Base-by-base conservation (phyloP, 1,284 basidiomycete genomes). In the Schizophyllum amplum region DNA sequence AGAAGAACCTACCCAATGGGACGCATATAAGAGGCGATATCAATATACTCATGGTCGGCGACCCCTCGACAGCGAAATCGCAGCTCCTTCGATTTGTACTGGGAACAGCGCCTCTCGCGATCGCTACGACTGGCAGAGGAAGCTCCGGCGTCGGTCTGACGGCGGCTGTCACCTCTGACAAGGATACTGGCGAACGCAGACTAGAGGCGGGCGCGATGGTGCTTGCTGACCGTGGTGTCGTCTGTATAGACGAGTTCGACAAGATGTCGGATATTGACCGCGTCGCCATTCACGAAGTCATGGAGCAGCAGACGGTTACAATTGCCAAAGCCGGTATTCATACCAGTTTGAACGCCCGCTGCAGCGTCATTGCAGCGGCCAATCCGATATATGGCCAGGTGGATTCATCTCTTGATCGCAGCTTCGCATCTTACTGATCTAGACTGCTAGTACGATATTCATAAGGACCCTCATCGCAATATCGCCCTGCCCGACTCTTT, bases 281-380 rank as follows among this genome's bases (percentile, higher is more conserved):
- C 64, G 96, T 98, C n/a, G 96, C 97, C 25, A 99, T 99, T 65
- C 97, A 99, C 75, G 97, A 99, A 85, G 97, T 98, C 67, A 99
- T 99, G 97, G 96, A 99, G 71, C 94, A 97, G 71, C 96, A 98
- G 71, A 99, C 97, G 0, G 95, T 99, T 55, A 98, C 97, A 1
- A 99, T 99, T 63, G 97, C 97, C 59, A 99, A 99, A 69, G 97
- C 97, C 11, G 97, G 97, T 60, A 99, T 99, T 63, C 96, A 98
- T 71, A 99, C 97, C 0, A 95, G 91, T 66, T 80, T 99, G 64
- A 99, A 99, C 72, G 97, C 97, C 4, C 84, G 97, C 47, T 99
- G 96, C 72, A 97, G 93, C 64, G 97, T 99, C 42, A 87, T 99
- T 51, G 97, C 97, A 5, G 97, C 97, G 24, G 97, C 97, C 50